A percentile compares a stretch with the other conserved stretches of the same genome.
phyloP scores from a whole-genome alignment of 306 rosid species.

The Corylus avellana region DNA sequence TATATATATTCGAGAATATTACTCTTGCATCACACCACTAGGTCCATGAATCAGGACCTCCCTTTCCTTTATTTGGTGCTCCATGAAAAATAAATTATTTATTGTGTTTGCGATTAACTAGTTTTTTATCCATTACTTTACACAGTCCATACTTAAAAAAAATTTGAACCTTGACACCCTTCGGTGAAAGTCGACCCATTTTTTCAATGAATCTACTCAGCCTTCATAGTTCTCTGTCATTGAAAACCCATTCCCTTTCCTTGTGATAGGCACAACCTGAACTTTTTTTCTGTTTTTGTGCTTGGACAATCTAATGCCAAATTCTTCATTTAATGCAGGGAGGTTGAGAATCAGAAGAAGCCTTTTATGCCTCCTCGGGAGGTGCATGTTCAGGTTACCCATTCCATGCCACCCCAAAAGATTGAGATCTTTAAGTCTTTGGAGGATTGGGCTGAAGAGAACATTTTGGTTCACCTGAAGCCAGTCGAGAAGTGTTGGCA shows the following conservation, averaged over 20 bases:
- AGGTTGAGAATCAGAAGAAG: slow-evolving; percentile 70
- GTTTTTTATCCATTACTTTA: background rate
- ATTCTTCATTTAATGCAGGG: slow-evolving; percentile 44
- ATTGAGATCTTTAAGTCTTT: slow-evolving; percentile 82
- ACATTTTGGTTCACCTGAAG: slow-evolving; percentile 70
- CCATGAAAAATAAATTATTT: background rate
- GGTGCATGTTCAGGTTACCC: slow-evolving; percentile 84
- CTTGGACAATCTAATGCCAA: slow-evolving; percentile 6
- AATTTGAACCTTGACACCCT: background rate
- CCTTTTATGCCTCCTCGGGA: slow-evolving; percentile 78
- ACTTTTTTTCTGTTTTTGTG: background rate
- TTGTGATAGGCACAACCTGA: background rate
- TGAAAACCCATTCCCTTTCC: background rate
- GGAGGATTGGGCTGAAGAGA: slow-evolving; percentile 84
- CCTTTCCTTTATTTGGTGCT: background rate
- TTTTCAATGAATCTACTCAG: background rate
- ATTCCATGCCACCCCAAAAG: slow-evolving; percentile 87
- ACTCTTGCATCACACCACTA: background rate
- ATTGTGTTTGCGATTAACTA: background rate
- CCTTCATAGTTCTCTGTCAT: background rate
- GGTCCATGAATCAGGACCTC: background rate
- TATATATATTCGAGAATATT: background rate
- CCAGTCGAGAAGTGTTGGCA: slow-evolving; percentile 95
- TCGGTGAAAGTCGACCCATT: background rate
- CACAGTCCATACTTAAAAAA: background rate